Percentiles rank a stretch among this genome's conserved stretches.
Conservation (phyloP, 805 yeast genomes). For the Spathaspora sp. region DNA sequence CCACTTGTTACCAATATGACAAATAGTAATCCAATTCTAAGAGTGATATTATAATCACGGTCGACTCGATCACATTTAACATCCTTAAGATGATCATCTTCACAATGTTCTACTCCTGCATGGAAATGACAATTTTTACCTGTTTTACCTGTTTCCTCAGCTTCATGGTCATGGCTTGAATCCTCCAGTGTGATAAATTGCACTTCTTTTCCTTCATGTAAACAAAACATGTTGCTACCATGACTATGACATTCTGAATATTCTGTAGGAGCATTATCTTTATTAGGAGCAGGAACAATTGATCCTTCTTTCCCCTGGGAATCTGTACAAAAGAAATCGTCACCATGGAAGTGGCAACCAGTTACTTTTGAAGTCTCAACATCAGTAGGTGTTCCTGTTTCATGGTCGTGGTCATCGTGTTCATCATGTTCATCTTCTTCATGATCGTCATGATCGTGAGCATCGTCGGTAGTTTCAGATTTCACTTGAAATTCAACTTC, state of each 20-base stretch:
- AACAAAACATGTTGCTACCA: slow-evolving; percentile 15
- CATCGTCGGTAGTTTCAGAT: slow-evolving; percentile 2
- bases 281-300: slow-evolving; percentile 16
- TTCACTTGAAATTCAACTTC: slow-evolving; percentile 14
- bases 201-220: slow-evolving; percentile 13
- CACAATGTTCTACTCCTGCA: slow-evolving; percentile 32
- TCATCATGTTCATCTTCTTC: slow-evolving; percentile 4
- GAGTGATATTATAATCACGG: slow-evolving; percentile 23
- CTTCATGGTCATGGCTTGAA: background rate
- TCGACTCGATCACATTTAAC: slow-evolving; percentile 20
- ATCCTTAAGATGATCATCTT: slow-evolving; percentile 7
- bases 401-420: slow-evolving; percentile 3
- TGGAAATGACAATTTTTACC: slow-evolving; percentile 24
- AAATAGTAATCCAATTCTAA: slow-evolving; percentile 29
- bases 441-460: slow-evolving; percentile 2
- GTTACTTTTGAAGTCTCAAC: slow-evolving; percentile 5
- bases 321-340: slow-evolving; percentile 16
- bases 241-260: slow-evolving; percentile 20
- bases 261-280: slow-evolving; percentile 9
- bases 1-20: slow-evolving; percentile 31
- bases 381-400: background rate
- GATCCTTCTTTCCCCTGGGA: slow-evolving; percentile 19
- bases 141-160: background rate
- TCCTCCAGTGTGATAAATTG: slow-evolving; percentile 12
- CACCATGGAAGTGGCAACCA: slow-evolving; percentile 20